Conservation (phyloP, 75 land plant species). For the Picea glauca region DNA sequence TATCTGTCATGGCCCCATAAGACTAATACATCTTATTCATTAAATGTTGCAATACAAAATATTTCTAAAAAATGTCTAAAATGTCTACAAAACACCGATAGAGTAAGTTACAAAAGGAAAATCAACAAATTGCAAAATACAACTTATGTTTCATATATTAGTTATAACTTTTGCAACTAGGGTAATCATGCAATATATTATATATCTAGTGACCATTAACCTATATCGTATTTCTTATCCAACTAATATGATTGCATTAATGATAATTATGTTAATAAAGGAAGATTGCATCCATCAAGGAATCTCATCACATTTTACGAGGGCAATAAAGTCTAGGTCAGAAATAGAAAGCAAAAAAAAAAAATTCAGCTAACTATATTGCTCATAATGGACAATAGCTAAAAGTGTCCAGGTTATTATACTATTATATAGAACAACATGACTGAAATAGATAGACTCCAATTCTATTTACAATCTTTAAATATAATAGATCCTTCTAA, state of each 20-base stretch:
- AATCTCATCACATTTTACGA: not conserved
- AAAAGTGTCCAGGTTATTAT: not conserved
- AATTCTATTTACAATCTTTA: not conserved
- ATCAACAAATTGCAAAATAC: not conserved
- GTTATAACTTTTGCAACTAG: not conserved
- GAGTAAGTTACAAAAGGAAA: not conserved
- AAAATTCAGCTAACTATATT: too few species aligned
- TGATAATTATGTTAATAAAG: not conserved
- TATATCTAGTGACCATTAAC: not conserved
- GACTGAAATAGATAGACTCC: not conserved
- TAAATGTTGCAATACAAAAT: too few species aligned
- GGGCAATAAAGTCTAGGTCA: not conserved
- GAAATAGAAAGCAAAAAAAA: not conserved
- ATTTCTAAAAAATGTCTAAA: not conserved
- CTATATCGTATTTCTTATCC: not conserved
- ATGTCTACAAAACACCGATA: not conserved
- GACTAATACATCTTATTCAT: not conserved
- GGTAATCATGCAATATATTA: not conserved
- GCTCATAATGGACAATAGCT: too few species aligned
- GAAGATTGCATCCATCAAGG: not conserved
- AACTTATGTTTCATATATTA: not conserved
- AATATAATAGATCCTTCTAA: not conserved
- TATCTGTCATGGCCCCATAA: too few species aligned
- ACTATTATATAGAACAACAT: not conserved
- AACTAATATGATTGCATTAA: not conserved